Evolutionary conservation across 805 yeast species (phyloP).

Genomic region (Torulaspora gathmanii): DNA sequence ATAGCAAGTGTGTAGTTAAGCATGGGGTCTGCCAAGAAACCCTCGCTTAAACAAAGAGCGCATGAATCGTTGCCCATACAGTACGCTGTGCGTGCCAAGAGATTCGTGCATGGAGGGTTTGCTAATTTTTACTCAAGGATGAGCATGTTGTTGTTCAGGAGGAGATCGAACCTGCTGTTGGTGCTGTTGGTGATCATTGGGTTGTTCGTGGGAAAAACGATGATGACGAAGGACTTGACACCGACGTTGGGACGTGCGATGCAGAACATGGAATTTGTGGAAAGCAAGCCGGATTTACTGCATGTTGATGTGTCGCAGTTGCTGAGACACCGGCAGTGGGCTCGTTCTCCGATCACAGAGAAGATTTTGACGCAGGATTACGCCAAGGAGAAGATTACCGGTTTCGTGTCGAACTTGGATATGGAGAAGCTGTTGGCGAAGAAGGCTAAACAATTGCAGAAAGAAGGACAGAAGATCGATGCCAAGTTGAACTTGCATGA

Average conservation of each 20-base stretch:
- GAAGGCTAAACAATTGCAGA: conserved; percentile 1
- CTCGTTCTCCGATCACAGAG: conserved; percentile 10
- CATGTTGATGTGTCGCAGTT: conserved; percentile 10
- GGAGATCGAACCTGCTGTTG: conserved; percentile 2
- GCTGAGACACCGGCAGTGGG: conserved; percentile 7
- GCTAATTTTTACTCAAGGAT: conserved; percentile 2
- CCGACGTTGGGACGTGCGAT: background rate
- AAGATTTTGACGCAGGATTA: conserved; percentile 5
- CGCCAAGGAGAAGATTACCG: conserved; percentile 4
- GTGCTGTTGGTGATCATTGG: background rate
- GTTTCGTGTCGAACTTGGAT: conserved; percentile 17
- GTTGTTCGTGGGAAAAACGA: background rate
- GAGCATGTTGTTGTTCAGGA: conserved; percentile 3
- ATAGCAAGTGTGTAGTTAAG: background rate
- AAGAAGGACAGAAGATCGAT: conserved; percentile 1
- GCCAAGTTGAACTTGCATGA: conserved; percentile 2
- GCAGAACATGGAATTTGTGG: conserved; percentile 3
- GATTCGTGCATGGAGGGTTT: conserved; percentile 1
- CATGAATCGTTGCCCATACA: background rate
- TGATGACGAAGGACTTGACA: background rate
- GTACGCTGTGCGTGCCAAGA: background rate
- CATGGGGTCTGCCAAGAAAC: conserved; percentile 2
- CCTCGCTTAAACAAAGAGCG: conserved; percentile 2
- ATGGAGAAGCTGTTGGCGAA: conserved; percentile 1
- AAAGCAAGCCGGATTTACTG: conserved; percentile 10